Base-by-base conservation (phyloP, 768 basidiomycete species). In the Podaxis mareebaensis region DNA sequence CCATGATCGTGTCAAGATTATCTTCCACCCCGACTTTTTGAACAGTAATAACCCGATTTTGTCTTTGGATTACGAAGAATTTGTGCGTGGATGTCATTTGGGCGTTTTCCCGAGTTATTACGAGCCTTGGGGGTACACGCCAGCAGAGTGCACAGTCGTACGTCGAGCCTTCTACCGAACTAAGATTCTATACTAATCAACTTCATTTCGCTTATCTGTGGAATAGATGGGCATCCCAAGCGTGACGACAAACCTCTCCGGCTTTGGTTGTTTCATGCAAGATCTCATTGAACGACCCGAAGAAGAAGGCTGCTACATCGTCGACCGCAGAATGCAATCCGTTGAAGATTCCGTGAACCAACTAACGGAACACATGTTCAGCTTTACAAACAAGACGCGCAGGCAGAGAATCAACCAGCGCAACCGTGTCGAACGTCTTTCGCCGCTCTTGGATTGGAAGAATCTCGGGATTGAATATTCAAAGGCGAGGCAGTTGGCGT, bases 61-160 rank as follows among this genome's bases (percentile, higher is more conserved):
- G 20, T 96, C 95, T 2, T 82, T 99, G 64, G 97, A 99, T 73
- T 99, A 99, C 74, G 97, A 99, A 75, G 97, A 99, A 77, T 99
- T 99, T 71, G 97, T 99, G 40, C 82, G 97, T 66, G 97, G 97
- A 1, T 98, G 96, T 72, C 97, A 99, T 80, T 79, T 99, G 54
- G 97, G 97, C 53, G 96, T 99, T 44, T 99, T 99, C 85, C 96
- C 97, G 2, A 93, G 91, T 67, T 99, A 98, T 72, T 98, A 97
- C 73, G 93, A 96, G 77, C 94, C 94, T 3, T 95, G 93, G 93
- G 93, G 93, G 0, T 97, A 97, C 72, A 97, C 95, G 1, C 96
- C 96, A 0, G 96, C 96, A 1, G 96, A 99, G 74, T 99, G 97
- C 74, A 99, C 97, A n/a, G 97, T 99, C 40, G 90, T 91, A 77